These are phyloP conservation scores for Sideroxylon spinosum DNA, from an alignment of 179 eudicot genomes.

Conservation along the genomic window DNA sequence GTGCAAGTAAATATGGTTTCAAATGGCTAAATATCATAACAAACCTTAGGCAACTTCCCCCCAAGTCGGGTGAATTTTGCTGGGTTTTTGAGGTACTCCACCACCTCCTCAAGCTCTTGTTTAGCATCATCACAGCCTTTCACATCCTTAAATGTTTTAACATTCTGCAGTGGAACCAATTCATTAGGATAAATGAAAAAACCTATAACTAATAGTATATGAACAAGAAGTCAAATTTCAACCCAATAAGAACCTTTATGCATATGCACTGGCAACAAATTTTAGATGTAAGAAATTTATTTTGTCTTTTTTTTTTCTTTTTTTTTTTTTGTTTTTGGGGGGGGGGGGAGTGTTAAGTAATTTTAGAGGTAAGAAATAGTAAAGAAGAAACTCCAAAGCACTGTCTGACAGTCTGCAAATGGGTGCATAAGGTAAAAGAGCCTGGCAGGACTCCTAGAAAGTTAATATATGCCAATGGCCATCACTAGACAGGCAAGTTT, in stretches of 20 bases:
- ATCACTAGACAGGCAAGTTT: not conserved
- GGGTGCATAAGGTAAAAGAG: not conserved
- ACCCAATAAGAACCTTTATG: not conserved
- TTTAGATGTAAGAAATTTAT: not conserved
- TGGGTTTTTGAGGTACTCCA: conserved; percentile 90
- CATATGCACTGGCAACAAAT: not conserved
- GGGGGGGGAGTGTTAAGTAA: too few species aligned
- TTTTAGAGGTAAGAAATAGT: not conserved
- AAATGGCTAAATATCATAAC: conserved; percentile 18
- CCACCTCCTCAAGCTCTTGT: conserved; percentile 99
- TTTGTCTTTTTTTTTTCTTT: too few species aligned
- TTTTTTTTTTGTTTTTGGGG: too few species aligned
- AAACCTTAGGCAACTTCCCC: conserved; percentile 97
- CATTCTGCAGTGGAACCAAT: conserved; percentile 52
- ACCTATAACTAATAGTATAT: not conserved
- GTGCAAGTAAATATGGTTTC: not conserved
- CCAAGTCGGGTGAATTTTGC: conserved; percentile 88
- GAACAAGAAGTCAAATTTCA: not conserved
- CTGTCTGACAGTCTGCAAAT: conserved; percentile 2
- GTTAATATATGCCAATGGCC: not conserved
- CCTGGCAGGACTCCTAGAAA: not conserved
- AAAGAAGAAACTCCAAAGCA: not conserved
- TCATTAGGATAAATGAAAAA: not conserved
- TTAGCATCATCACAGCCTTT: conserved; percentile 99
- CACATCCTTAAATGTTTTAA: conserved; percentile 93